These are phyloP conservation scores for Ploettnerulaceae sp. DNA, from an alignment of 2,329 filamentous ascomycete species.

Conservation along the genomic window DNA sequence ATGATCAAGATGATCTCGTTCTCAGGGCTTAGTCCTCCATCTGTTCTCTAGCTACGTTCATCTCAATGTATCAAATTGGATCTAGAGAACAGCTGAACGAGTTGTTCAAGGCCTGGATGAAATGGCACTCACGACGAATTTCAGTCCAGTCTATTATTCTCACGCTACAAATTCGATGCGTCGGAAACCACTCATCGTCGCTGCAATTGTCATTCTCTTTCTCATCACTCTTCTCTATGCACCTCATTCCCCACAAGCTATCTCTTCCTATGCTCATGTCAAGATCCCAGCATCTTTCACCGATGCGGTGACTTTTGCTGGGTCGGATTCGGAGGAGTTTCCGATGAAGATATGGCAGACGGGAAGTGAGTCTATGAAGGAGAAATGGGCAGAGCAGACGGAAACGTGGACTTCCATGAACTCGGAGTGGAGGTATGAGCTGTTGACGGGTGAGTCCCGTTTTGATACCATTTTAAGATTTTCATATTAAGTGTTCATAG, in stretches of 20 bases:
- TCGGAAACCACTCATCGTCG: not conserved
- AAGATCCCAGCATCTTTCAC: not conserved
- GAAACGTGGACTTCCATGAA: constrained; percentile 61
- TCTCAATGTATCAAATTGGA: not conserved
- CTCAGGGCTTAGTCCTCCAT: no score
- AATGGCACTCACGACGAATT: not conserved
- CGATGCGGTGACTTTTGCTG: not conserved
- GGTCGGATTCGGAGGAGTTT: constrained; percentile 35
- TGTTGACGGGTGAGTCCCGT: constrained; percentile 39
- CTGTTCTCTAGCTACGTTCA: no score
- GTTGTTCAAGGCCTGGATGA: not conserved
- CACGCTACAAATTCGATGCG: not conserved
- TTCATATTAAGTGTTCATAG: not conserved
- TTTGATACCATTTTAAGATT: not conserved
- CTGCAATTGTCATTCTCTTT: not conserved
- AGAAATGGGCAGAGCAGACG: constrained; percentile 52
- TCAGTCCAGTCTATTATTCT: not conserved
- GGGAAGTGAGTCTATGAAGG: constrained; percentile 64
- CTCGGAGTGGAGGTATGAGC: constrained; percentile 46
- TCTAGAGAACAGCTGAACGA: not conserved
- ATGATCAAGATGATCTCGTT: no score
- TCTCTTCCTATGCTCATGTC: not conserved
- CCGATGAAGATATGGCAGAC: constrained; percentile 69
- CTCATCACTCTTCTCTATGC: not conserved
- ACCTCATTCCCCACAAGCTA: not conserved